Evolutionary conservation across 345 rosid genomes (phyloP).

Genomic region (Linum usitatissimum): DNA sequence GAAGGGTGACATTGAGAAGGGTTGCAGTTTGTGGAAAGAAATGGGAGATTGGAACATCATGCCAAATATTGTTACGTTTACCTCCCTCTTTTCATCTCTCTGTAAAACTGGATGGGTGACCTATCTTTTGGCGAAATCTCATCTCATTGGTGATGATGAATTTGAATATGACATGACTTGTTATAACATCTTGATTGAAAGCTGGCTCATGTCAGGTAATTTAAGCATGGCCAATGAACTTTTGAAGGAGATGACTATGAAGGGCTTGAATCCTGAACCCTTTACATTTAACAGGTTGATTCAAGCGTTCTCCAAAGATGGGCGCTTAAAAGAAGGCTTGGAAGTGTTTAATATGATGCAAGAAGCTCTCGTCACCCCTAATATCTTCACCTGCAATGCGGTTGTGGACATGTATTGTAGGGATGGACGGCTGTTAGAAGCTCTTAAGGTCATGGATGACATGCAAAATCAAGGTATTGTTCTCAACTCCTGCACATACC

Average conservation of each 20-base stretch:
- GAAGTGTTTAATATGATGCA: conserved; percentile 27
- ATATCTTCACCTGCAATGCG: conserved; percentile 30
- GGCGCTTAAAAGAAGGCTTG: conserved; percentile 30
- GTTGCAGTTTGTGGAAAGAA: conserved; percentile 29
- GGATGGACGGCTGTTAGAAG: conserved; percentile 24
- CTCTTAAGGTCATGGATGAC: conserved; percentile 26
- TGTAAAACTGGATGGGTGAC: conserved; percentile 28
- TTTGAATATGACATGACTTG: conserved; percentile 25
- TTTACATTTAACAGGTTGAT: conserved; percentile 24
- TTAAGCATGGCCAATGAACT: conserved; percentile 30
- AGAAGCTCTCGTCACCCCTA: conserved; percentile 24
- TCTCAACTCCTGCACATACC: conserved; percentile 34
- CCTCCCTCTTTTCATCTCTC: conserved; percentile 24
- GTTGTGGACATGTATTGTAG: conserved; percentile 26
- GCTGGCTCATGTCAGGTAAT: conserved; percentile 28
- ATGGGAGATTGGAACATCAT: conserved; percentile 23
- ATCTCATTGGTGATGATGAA: conserved; percentile 22
- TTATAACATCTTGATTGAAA: conserved; percentile 30
- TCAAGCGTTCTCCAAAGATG: conserved; percentile 35
- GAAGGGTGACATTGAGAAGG: conserved; percentile 28
- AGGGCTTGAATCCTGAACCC: conserved; percentile 23
- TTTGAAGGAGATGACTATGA: conserved; percentile 28
- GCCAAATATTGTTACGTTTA: conserved; percentile 35
- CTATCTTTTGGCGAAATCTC: conserved; percentile 16
- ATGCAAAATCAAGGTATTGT: conserved; percentile 24